Base-by-base conservation (phyloP, 164 flowering plant species). In the Vitis rupestris region DNA sequence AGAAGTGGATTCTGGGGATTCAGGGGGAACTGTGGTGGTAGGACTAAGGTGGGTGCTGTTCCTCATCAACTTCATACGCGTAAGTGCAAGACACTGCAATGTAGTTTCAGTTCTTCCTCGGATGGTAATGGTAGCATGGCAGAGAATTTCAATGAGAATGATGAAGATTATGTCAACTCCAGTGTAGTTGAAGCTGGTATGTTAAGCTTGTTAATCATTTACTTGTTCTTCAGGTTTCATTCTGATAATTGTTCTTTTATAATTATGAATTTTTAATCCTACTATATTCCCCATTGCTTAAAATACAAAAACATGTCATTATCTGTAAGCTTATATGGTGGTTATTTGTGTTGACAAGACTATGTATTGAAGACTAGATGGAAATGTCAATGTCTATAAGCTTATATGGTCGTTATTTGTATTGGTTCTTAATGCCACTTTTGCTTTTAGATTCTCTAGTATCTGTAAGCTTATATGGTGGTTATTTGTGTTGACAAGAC, bases 181-280 rank as follows among this genome's bases (percentile, higher is more conserved):
- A 91, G 88, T 73, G 87, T 95, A 7, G 80, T 95, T 66, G 99
- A 95, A 88, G 98, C 99, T 72, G 98, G 99, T 95, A 84, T 57
- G 83, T 13, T 17, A 56, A 55, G 8, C 11, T 30, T 4, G 10
- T 16, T 47, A 1, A 48, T 47, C 48, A 23, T 31, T 29, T 27
- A 14, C 12, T 29, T 14, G 57, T 50, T 50, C 10, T n/a, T 14
- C 10, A 13, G 13, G 29, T 27, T 19, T 53, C n/a, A 6, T 15
- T 1, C 49, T 31, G 23, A 10, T 10, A 62, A 23, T 44, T 31
- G 3, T n/a, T n/a, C 44, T 37, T 37, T 37, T 37, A 37, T 37
- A 37, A 6, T 4, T 37, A 37, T 37, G 44, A 37, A 37, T 6
- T 37, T 3, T 37, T 37, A 3, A 37, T 37, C 44, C 44, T 3